A percentile compares a stretch with the other conserved stretches of the same genome.
Evolutionary conservation across 108 stramenopile species (phyloP).

Genomic region (Fragilaria crotonensis): DNA sequence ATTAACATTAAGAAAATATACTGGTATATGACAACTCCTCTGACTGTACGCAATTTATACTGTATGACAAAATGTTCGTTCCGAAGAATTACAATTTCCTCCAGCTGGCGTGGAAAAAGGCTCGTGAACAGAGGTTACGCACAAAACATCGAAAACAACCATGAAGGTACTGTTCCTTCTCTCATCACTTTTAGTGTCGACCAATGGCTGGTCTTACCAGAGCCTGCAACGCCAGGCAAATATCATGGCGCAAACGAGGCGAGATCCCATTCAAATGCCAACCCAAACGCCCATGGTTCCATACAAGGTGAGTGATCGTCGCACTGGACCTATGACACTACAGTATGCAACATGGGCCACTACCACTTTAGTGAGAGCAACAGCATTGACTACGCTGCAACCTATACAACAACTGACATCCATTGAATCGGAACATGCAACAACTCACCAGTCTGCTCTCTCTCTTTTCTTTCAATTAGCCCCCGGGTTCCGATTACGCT

Average conservation of each 20-base stretch:
- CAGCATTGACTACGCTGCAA: neutral
- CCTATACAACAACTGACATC: neutral
- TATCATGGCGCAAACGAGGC: conserved; percentile 9
- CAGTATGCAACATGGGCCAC: neutral
- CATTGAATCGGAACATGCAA: neutral
- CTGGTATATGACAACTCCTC: too few relatives aligned
- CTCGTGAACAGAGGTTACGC: too few relatives aligned
- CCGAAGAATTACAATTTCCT: too few relatives aligned
- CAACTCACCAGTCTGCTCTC: neutral
- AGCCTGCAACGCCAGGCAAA: too few relatives aligned
- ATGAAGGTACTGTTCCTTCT: too few relatives aligned
- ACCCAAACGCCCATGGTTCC: conserved; percentile 78
- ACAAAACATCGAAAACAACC: too few relatives aligned
- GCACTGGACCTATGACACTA: neutral
- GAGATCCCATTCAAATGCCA: conserved; percentile 71
- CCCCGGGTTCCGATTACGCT: conserved; percentile 57
- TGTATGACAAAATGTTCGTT: too few relatives aligned
- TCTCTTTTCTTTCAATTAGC: conserved; percentile 23
- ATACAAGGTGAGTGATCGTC: conserved; percentile 43
- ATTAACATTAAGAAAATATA: neutral
- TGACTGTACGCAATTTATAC: too few relatives aligned
- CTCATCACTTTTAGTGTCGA: too few relatives aligned
- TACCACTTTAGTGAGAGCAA: neutral
- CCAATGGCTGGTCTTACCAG: too few relatives aligned
- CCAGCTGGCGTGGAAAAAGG: too few relatives aligned